Evolutionary conservation across 2,329 filamentous ascomycete species (phyloP).

Genomic region (Penicillium crustosum): DNA sequence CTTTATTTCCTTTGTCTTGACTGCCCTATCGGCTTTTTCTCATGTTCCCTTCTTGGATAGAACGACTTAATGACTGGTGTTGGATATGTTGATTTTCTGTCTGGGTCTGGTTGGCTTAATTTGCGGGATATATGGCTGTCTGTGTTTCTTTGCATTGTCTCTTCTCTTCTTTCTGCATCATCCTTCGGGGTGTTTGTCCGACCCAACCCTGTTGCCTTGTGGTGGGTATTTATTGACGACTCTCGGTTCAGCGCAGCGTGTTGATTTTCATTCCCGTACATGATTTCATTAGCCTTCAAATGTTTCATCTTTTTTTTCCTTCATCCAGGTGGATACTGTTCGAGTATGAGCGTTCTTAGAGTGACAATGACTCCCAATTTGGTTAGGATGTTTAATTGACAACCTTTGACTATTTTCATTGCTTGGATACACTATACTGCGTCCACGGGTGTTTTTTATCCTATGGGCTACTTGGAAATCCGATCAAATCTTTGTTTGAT

Average conservation of each 20-base stretch:
- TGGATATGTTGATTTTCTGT: slow-evolving; percentile 13
- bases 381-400: slow-evolving; percentile 12
- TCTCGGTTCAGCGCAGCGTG: slow-evolving; percentile 22
- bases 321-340: slow-evolving; percentile 9
- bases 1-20: slow-evolving; percentile 28
- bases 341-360: slow-evolving; percentile 12
- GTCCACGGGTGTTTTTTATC: not conserved
- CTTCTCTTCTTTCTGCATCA: slow-evolving; percentile 7
- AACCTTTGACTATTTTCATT: not conserved
- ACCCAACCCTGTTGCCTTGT: not conserved
- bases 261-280: slow-evolving; percentile 20
- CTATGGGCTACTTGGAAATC: not conserved
- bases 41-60: slow-evolving; percentile 18
- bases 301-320: slow-evolving; percentile 10
- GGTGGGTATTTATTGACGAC: slow-evolving; percentile 6
- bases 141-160: slow-evolving; percentile 13
- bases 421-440: not conserved
- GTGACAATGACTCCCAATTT: slow-evolving; percentile 1
- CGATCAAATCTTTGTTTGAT: not conserved
- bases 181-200: slow-evolving; percentile 5
- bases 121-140: slow-evolving; percentile 15
- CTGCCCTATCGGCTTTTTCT: slow-evolving; percentile 7
- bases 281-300: slow-evolving; percentile 14
- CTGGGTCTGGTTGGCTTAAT: slow-evolving; percentile 15
- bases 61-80: slow-evolving; percentile 33